phyloP scores from a whole-genome alignment of 148 eudicot genomes.

The Rhododendron vialii region DNA sequence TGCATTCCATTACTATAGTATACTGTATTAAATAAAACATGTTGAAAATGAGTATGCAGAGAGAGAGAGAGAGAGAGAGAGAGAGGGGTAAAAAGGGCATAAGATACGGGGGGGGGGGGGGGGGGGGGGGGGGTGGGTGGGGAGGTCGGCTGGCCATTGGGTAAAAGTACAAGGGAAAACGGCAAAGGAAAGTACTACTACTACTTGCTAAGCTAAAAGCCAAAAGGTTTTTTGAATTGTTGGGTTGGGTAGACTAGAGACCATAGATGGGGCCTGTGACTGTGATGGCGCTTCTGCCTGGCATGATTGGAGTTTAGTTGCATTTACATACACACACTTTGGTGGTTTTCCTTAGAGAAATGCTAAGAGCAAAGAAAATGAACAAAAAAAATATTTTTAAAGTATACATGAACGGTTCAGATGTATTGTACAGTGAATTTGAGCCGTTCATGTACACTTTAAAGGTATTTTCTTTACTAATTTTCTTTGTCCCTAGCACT shows the following conservation, averaged over 20 bases:
- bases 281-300: background rate
- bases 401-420: no score
- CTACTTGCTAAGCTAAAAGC: background rate
- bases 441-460: no score
- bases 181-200: background rate
- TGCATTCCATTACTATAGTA: background rate
- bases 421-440: no score
- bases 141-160: constrained; percentile 12
- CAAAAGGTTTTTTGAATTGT: constrained; percentile 17
- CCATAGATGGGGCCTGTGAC: background rate
- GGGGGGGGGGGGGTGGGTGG: no score
- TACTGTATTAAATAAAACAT: background rate
- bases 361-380: no score
- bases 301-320: constrained; percentile 2
- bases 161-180: constrained; percentile 6
- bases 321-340: background rate
- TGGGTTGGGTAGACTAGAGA: constrained; percentile 1
- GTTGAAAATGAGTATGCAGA: background rate
- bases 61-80: background rate
- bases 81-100: background rate
- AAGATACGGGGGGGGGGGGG: background rate
- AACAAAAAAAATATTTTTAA: no score
- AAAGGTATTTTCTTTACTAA: no score
- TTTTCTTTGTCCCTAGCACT: no score
- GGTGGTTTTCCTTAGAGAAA: background rate